These are phyloP conservation scores for Apiospora phragmitis DNA, from an alignment of 2,329 filamentous ascomycete genomes.

Conservation along the genomic window DNA sequence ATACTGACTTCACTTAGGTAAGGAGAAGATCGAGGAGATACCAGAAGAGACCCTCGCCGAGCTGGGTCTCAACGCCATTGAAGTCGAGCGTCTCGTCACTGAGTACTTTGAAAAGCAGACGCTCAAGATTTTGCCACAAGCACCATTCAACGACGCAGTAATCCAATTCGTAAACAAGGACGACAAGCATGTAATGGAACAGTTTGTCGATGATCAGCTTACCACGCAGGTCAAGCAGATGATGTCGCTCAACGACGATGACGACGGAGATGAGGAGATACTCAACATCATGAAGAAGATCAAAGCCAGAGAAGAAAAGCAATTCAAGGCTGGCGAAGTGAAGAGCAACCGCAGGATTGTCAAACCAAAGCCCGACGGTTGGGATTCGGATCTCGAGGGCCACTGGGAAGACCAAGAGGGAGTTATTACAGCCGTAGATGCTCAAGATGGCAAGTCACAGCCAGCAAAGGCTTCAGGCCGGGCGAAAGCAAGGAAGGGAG, in stretches of 20 bases:
- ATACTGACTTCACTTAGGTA: slow-evolving; percentile 22
- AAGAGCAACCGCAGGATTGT: slow-evolving; percentile 57
- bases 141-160: slow-evolving; percentile 89
- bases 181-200: slow-evolving; percentile 88
- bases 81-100: slow-evolving; percentile 84
- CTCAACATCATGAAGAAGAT: slow-evolving; percentile 73
- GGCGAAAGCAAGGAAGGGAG: slow-evolving; percentile 30
- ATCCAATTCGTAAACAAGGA: slow-evolving; percentile 93
- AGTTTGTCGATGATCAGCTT: slow-evolving; percentile 73
- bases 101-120: slow-evolving; percentile 87
- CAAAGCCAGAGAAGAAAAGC: slow-evolving; percentile 67
- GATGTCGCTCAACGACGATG: slow-evolving; percentile 65
- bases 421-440: slow-evolving; percentile 54
- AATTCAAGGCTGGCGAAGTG: slow-evolving; percentile 66
- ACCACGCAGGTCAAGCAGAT: slow-evolving; percentile 70
- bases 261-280: slow-evolving; percentile 69
- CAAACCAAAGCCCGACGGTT: slow-evolving; percentile 75
- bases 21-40: slow-evolving; percentile 53
- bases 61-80: slow-evolving; percentile 71
- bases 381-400: slow-evolving; percentile 90
- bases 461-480: slow-evolving; percentile 33
- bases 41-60: slow-evolving; percentile 66
- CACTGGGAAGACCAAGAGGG: slow-evolving; percentile 80
- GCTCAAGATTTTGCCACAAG: slow-evolving; percentile 89
- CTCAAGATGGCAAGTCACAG: slow-evolving; percentile 36